These are phyloP conservation scores for Cyberlindnera nakhonratchasimensis DNA, from an alignment of 805 yeast genomes.

Conservation along the genomic window DNA sequence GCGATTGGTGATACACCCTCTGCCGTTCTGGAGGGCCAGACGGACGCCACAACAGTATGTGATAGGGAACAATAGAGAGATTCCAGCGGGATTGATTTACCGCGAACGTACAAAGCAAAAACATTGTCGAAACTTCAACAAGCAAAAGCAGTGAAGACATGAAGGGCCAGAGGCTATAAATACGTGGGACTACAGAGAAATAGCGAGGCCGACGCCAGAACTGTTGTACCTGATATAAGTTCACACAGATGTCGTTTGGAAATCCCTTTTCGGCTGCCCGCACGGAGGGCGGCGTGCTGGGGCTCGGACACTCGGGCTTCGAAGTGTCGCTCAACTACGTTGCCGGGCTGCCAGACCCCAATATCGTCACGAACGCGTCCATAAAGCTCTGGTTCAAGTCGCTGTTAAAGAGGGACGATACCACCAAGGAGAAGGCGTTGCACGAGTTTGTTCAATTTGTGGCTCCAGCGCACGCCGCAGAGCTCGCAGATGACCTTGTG, in stretches of 20 bases:
- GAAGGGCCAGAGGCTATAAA: no score
- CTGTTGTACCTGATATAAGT: no score
- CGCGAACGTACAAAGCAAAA: not conserved
- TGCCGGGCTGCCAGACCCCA: constrained; percentile 74
- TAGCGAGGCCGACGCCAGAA: no score
- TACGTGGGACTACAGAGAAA: no score
- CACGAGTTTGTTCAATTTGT: constrained; percentile 44
- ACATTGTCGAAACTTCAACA: not conserved
- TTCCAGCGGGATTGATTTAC: not conserved
- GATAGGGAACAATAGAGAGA: no score
- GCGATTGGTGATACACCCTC: no score
- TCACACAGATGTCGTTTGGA: constrained; percentile 25
- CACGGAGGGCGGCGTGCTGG: constrained; percentile 18
- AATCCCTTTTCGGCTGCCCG: constrained; percentile 24
- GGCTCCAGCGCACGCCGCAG: constrained; percentile 18
- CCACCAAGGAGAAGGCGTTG: constrained; percentile 82
- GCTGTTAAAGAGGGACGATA: constrained; percentile 71
- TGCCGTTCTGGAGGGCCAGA: no score
- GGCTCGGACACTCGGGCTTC: constrained; percentile 40
- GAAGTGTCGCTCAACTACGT: constrained; percentile 71
- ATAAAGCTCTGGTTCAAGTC: constrained; percentile 69
- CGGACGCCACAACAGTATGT: no score
- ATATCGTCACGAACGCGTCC: constrained; percentile 42
- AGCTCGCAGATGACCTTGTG: constrained; percentile 48
- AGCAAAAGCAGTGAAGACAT: not conserved